Conservation (phyloP, 2,329 filamentous ascomycete genomes). For the Scolecobasidium constrictum region DNA sequence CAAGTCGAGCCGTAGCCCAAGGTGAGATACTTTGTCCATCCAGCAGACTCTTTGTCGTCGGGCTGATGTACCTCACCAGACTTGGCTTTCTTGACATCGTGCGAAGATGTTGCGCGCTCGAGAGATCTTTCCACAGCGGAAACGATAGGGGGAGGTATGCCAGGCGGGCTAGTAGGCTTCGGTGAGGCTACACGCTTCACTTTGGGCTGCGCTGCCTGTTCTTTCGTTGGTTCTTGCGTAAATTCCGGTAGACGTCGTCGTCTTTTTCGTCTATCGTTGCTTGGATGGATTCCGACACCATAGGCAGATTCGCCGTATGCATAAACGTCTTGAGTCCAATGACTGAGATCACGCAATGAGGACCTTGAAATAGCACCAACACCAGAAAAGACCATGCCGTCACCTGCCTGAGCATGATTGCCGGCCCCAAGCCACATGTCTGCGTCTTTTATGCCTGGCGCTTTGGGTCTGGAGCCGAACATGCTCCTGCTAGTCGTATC, state of each 20-base stretch:
- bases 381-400: constrained; percentile 81
- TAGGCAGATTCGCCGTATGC: constrained; percentile 76
- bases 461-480: constrained; percentile 11
- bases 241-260: constrained; percentile 25
- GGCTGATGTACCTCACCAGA: constrained; percentile 18
- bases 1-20: constrained; percentile 34
- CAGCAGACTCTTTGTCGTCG: constrained; percentile 33
- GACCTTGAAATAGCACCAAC: constrained; percentile 59
- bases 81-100: constrained; percentile 15
- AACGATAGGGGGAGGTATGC: constrained; percentile 37
- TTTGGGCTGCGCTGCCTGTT: background rate
- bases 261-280: constrained; percentile 47
- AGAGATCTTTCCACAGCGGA: constrained; percentile 32
- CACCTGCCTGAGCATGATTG: constrained; percentile 54
- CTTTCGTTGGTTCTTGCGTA: constrained; percentile 15
- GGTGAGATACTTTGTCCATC: constrained; percentile 40
- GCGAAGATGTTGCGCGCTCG: constrained; percentile 29
- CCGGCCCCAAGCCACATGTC: constrained; percentile 67
- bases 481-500: background rate
- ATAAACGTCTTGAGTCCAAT: constrained; percentile 86
- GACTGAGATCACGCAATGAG: constrained; percentile 61
- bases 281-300: constrained; percentile 70
- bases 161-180: constrained; percentile 17
- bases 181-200: background rate
- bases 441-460: constrained; percentile 11